Percentiles rank a stretch among this genome's conserved stretches.
Evolutionary conservation across 768 basidiomycete genomes (phyloP).

Genomic region (Tricholoma sp.): DNA sequence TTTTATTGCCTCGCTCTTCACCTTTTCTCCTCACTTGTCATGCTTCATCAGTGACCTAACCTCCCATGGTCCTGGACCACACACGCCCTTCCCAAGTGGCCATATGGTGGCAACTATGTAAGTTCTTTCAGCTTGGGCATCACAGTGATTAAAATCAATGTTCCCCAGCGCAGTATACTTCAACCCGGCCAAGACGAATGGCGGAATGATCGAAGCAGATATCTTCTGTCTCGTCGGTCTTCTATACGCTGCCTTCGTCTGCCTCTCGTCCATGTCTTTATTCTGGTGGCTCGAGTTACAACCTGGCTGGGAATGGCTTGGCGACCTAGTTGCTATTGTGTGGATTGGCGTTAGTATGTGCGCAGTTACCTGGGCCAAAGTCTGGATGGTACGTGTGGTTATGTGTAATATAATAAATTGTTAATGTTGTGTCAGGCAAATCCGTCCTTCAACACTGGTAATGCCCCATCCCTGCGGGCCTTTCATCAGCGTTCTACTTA

Average conservation of each 20-base stretch:
- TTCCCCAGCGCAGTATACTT: slow-evolving; percentile 69
- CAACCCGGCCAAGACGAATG: slow-evolving; percentile 90
- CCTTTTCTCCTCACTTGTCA: slow-evolving; percentile 76
- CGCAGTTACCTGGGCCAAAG: slow-evolving; percentile 83
- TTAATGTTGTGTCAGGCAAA: slow-evolving; percentile 38
- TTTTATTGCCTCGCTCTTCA: slow-evolving; percentile 87
- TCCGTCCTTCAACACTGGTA: slow-evolving; percentile 86
- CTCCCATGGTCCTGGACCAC: slow-evolving; percentile 42
- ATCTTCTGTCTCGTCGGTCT: slow-evolving; percentile 71
- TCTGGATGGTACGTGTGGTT: slow-evolving; percentile 59
- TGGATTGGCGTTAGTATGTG: slow-evolving; percentile 88
- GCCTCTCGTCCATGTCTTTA: slow-evolving; percentile 68
- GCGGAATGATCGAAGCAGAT: slow-evolving; percentile 90
- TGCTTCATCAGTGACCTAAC: slow-evolving; percentile 59
- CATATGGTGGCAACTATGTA: slow-evolving; percentile 95
- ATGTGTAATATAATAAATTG: background rate
- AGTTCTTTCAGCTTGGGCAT: slow-evolving; percentile 21
- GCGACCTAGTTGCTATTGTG: slow-evolving; percentile 64
- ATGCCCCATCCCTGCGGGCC: slow-evolving; percentile 7
- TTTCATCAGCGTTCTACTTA: background rate
- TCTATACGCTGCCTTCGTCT: slow-evolving; percentile 67
- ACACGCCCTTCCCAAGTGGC: slow-evolving; percentile 66
- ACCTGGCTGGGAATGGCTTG: slow-evolving; percentile 69
- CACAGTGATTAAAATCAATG: background rate
- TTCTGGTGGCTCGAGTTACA: slow-evolving; percentile 75